Conservation (phyloP, 768 basidiomycete species). For the Russula emetica region DNA sequence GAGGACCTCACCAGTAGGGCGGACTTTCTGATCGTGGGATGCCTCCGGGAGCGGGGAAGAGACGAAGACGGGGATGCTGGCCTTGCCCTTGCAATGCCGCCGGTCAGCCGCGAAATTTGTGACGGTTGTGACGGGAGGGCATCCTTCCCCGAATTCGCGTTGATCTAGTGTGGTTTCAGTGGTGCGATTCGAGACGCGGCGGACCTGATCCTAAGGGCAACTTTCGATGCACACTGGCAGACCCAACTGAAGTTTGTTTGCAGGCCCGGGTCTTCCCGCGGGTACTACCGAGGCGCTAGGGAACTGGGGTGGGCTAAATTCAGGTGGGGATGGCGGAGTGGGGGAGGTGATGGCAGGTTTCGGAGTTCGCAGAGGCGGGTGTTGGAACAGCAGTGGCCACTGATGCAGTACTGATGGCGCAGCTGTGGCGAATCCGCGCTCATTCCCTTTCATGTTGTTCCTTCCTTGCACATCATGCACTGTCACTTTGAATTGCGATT, state of each 20-base stretch:
- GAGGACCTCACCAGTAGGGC: constrained; percentile 39
- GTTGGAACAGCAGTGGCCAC: constrained; percentile 25
- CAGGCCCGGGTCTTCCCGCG: constrained; percentile 38
- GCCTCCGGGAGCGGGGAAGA: constrained; percentile 40
- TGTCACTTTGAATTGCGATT: too few relatives aligned
- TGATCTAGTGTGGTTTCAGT: constrained; percentile 40
- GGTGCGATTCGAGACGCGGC: constrained; percentile 47
- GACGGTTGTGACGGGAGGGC: constrained; percentile 39
- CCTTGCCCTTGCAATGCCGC: constrained; percentile 42
- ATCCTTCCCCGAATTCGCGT: constrained; percentile 34
- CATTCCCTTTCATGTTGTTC: too few relatives aligned
- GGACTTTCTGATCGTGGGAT: constrained; percentile 50
- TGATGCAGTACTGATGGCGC: too few relatives aligned
- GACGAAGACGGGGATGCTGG: constrained; percentile 47
- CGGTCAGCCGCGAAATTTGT: constrained; percentile 53
- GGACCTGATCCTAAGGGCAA: constrained; percentile 54
- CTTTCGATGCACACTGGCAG: constrained; percentile 71
- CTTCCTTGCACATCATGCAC: too few relatives aligned
- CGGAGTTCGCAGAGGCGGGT: constrained; percentile 26
- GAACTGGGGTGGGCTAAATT: constrained; percentile 44
- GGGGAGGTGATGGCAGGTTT: constrained; percentile 29
- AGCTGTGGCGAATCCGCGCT: too few relatives aligned
- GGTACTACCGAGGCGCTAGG: constrained; percentile 39
- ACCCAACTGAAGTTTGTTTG: constrained; percentile 52
- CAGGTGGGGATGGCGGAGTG: constrained; percentile 30